Percentiles rank a stretch among this genome's conserved stretches.
Conservation (phyloP, 129 eudicot genomes). For the Flaveria sonorensis region DNA sequence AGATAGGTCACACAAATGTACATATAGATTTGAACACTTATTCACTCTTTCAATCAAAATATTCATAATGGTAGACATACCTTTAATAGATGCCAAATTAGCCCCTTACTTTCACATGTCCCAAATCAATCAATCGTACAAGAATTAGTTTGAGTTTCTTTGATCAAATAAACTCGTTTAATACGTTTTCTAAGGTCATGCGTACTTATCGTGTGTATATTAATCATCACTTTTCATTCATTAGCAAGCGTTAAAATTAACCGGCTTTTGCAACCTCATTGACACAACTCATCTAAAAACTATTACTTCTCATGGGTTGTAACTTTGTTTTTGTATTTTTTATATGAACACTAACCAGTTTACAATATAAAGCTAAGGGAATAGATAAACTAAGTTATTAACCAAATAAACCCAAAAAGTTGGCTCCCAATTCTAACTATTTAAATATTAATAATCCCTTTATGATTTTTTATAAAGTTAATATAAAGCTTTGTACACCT, state of each 20-base stretch:
- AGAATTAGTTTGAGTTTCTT: background rate
- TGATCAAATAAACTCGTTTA: background rate
- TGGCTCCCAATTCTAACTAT: background rate
- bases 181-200: background rate
- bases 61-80: conserved; percentile 27
- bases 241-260: background rate
- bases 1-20: conserved; percentile 41
- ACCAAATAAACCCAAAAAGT: background rate
- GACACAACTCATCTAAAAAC: background rate
- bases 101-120: conserved; percentile 28
- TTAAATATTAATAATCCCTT: background rate
- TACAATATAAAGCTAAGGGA: background rate
- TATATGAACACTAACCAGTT: background rate
- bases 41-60: conserved; percentile 30
- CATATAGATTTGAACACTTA: conserved; percentile 34
- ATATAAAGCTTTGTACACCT: too few relatives aligned
- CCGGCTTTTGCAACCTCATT: background rate
- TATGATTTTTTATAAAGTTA: background rate
- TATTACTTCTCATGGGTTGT: background rate
- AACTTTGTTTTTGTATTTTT: background rate
- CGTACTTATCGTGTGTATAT: background rate
- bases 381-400: background rate
- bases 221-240: background rate
- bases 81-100: conserved; percentile 37
- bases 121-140: conserved; percentile 16